Evolutionary conservation across 2,329 filamentous ascomycete species (phyloP).

Genomic region (Fusarium caatingaense): DNA sequence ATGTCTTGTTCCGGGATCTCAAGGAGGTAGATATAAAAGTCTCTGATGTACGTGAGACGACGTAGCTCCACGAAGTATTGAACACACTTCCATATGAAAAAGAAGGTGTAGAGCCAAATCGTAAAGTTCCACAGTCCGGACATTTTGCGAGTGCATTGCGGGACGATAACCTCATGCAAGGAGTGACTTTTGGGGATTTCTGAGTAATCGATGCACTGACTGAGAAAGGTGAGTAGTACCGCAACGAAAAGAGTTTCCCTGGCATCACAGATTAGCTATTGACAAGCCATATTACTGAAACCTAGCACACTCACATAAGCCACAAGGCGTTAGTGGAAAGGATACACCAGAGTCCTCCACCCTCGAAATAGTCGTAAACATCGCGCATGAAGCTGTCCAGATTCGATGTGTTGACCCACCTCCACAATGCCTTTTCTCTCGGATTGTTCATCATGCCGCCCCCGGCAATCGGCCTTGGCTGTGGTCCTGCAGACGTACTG

Average conservation of each 20-base stretch:
- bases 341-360: slow-evolving; percentile 88
- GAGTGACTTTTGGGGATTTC: slow-evolving; percentile 74
- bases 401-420: slow-evolving; percentile 92
- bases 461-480: slow-evolving; percentile 48
- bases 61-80: slow-evolving; percentile 79
- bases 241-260: slow-evolving; percentile 87
- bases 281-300: neutral
- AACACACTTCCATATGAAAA: slow-evolving; percentile 84
- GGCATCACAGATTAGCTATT: slow-evolving; percentile 6
- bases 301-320: slow-evolving; percentile 69
- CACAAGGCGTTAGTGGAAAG: slow-evolving; percentile 77
- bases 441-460: slow-evolving; percentile 51
- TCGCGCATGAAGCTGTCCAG: slow-evolving; percentile 86
- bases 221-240: slow-evolving; percentile 83
- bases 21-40: slow-evolving; percentile 86
- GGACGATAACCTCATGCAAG: slow-evolving; percentile 67
- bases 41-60: slow-evolving; percentile 79
- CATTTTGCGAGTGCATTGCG: slow-evolving; percentile 81
- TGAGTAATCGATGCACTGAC: slow-evolving; percentile 86
- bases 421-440: slow-evolving; percentile 85
- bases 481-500: slow-evolving; percentile 19
- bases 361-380: slow-evolving; percentile 88
- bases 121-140: slow-evolving; percentile 80
- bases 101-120: slow-evolving; percentile 86
- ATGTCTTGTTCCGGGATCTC: slow-evolving; percentile 86